Percentiles rank a stretch among this genome's conserved stretches.
phyloP scores from a whole-genome alignment of 2,329 filamentous ascomycete species.

The Aspergillus hiratsukae region DNA sequence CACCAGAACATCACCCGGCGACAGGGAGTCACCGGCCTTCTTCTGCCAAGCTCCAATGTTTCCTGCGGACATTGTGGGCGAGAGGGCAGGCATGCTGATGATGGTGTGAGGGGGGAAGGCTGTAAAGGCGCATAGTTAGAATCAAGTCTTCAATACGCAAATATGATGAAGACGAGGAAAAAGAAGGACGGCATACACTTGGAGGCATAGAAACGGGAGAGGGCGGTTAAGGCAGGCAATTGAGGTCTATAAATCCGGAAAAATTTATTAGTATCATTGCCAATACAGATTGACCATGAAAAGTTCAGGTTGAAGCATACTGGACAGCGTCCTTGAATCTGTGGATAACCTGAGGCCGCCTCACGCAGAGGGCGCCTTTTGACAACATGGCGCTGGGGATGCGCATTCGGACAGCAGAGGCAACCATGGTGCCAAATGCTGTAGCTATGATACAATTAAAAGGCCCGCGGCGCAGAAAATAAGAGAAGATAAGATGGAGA shows the following conservation, averaged over 20 bases:
- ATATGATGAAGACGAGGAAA: constrained; percentile 10
- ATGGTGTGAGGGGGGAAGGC: constrained; percentile 93
- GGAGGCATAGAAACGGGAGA: constrained; percentile 64
- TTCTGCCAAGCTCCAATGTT: constrained; percentile 99
- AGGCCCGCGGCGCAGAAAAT: constrained; percentile 20
- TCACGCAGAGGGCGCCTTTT: constrained; percentile 40
- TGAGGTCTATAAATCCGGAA: constrained; percentile 28
- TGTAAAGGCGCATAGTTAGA: constrained; percentile 40
- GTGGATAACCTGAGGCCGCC: constrained; percentile 42
- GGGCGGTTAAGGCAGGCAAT: constrained; percentile 54
- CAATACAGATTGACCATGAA: not conserved
- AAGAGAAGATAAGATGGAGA: constrained; percentile 15
- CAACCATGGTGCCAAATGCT: constrained; percentile 50
- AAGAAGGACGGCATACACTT: constrained; percentile 51
- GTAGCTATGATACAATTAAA: constrained; percentile 18
- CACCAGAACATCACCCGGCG: constrained; percentile 89
- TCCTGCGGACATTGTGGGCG: constrained; percentile 93
- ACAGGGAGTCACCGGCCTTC: constrained; percentile 82
- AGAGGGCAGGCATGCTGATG: constrained; percentile 96
- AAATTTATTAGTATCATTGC: constrained; percentile 17
- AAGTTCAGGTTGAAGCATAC: constrained; percentile 25
- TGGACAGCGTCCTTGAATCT: constrained; percentile 40
- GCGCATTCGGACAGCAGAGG: constrained; percentile 45
- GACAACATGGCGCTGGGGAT: constrained; percentile 40
- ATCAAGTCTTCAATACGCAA: constrained; percentile 7